Conservation (phyloP, 176 grass and related monocot species). For the Ensete glaucum region DNA sequence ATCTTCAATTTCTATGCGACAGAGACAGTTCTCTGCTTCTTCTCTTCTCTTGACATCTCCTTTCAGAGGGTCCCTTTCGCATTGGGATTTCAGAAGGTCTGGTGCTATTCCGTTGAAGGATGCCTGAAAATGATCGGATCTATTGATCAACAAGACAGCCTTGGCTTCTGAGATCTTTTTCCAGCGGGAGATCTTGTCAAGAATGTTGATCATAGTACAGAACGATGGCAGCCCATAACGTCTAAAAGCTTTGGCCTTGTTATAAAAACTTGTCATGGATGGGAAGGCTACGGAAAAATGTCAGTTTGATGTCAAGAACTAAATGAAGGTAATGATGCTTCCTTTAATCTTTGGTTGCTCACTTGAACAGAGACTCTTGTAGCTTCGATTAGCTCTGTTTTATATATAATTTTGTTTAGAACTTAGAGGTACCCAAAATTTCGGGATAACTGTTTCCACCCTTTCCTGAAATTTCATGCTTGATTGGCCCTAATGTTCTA, state of each 20-base stretch:
- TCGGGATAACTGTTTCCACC: too few relatives aligned
- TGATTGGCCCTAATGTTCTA: too few relatives aligned
- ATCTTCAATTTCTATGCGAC: constrained; percentile 76
- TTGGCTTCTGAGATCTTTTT: neutral
- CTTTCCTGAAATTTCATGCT: too few relatives aligned
- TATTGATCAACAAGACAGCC: neutral
- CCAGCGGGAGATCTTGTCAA: neutral
- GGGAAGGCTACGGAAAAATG: neutral
- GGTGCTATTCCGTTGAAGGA: constrained; percentile 25
- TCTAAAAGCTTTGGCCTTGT: neutral
- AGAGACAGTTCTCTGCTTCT: constrained; percentile 43
- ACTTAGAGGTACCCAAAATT: too few relatives aligned
- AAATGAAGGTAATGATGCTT: too few relatives aligned
- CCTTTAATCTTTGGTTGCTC: too few relatives aligned
- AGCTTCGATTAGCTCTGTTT: too few relatives aligned
- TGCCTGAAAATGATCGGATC: neutral
- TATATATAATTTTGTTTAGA: too few relatives aligned
- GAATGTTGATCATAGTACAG: neutral
- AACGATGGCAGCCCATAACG: neutral
- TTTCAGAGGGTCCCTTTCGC: constrained; percentile 36
- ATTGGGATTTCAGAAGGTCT: constrained; percentile 36
- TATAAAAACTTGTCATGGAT: neutral
- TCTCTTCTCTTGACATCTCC: constrained; percentile 48
- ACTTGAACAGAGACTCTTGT: too few relatives aligned
- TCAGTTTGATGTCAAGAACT: neutral